Evolutionary conservation across 129 eudicot species (phyloP).

Genomic region (Kitagawia praeruptora): DNA sequence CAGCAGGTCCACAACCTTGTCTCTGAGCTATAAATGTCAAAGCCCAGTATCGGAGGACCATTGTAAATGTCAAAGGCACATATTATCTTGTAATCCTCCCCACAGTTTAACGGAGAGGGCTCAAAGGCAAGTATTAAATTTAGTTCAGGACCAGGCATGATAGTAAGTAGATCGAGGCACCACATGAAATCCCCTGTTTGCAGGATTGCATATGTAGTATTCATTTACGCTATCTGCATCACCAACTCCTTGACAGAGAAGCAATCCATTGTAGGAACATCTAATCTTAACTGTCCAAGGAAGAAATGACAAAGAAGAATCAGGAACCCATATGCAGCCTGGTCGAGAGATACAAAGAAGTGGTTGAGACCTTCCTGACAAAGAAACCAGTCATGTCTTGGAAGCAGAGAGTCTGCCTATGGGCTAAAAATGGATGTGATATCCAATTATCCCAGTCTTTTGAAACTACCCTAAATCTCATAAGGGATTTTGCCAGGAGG

Average conservation of each 20-base stretch:
- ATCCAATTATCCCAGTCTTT: conserved; percentile 64
- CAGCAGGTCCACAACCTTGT: too few relatives aligned
- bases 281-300: conserved; percentile 20
- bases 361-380: background rate
- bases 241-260: conserved; percentile 33
- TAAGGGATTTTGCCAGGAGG: conserved; percentile 60
- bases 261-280: conserved; percentile 50
- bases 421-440: too few relatives aligned
- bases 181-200: conserved; percentile 17
- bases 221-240: background rate
- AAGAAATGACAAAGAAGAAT: conserved; percentile 26
- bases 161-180: conserved; percentile 28
- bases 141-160: conserved; percentile 34
- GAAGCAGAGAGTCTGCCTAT: conserved; percentile 32
- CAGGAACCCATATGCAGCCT: conserved; percentile 43
- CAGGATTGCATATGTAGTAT: conserved; percentile 49
- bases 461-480: conserved; percentile 33
- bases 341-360: conserved; percentile 30
- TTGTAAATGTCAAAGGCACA: conserved; percentile 27
- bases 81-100: conserved; percentile 29
- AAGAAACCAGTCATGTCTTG: conserved; percentile 42
- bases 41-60: conserved; percentile 16
- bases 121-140: conserved; percentile 39
- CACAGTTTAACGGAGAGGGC: conserved; percentile 35
- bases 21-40: conserved; percentile 58